phyloP scores from a whole-genome alignment of 2,329 filamentous ascomycete species.

The Pseudogymnoascus sp. region DNA sequence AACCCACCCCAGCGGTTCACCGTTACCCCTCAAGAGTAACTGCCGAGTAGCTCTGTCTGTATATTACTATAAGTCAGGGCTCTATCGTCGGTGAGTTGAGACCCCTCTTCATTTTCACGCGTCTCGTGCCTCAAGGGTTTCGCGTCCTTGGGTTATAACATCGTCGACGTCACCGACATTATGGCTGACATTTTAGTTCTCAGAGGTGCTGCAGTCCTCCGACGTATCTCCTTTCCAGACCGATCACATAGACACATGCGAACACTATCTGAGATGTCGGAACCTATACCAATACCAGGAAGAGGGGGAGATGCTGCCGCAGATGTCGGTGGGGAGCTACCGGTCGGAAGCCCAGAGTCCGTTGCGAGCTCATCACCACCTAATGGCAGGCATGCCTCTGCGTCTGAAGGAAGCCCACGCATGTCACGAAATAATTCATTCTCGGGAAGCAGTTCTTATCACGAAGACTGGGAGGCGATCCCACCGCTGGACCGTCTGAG shows the following conservation, averaged over 20 bases:
- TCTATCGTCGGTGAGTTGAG: not conserved
- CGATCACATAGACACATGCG: slow-evolving; percentile 30
- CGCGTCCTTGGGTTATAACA: not conserved
- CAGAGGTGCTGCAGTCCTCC: slow-evolving; percentile 34
- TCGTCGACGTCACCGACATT: slow-evolving; percentile 8
- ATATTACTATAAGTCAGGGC: slow-evolving; percentile 2
- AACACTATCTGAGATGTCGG: slow-evolving; percentile 38
- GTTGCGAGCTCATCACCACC: slow-evolving; percentile 41
- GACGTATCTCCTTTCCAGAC: slow-evolving; percentile 35
- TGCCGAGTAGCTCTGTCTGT: not conserved
- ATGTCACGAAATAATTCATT: slow-evolving; percentile 74
- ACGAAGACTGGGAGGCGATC: slow-evolving; percentile 80
- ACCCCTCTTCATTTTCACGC: not conserved
- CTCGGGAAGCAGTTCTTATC: slow-evolving; percentile 76
- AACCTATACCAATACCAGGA: slow-evolving; percentile 32
- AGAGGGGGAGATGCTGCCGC: slow-evolving; percentile 12
- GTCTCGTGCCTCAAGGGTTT: not conserved
- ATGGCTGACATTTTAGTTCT: slow-evolving; percentile 39
- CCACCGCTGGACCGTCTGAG: slow-evolving; percentile 84
- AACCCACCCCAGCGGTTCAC: not conserved
- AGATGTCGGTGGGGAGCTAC: not conserved
- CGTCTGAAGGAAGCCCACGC: slow-evolving; percentile 41
- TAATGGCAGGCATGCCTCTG: slow-evolving; percentile 39
- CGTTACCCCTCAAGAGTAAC: slow-evolving; percentile 4
- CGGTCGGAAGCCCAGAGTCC: slow-evolving; percentile 17